A percentile compares a stretch with the other conserved stretches of the same genome.
Conservation (phyloP, 2,329 filamentous ascomycete species). For the Neopestalotiopsis clavispora region DNA sequence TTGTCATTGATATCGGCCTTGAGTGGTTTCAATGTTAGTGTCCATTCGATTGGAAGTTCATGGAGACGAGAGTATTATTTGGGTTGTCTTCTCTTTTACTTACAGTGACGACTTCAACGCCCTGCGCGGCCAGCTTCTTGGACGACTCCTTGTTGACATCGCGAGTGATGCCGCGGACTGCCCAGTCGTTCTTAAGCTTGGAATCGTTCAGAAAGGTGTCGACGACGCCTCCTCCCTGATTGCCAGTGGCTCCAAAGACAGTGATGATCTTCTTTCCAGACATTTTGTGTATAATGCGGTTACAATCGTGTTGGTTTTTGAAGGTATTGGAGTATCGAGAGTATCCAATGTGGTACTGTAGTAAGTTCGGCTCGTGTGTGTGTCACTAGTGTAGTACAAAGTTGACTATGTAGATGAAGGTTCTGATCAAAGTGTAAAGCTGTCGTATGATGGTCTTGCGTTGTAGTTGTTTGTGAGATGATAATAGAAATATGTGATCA, state of each 20-base stretch:
- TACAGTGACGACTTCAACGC: slow-evolving; percentile 54
- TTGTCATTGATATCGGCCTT: slow-evolving; percentile 56
- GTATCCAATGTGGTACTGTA: not conserved
- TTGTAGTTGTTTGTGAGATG: no score
- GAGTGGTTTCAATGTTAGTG: no score
- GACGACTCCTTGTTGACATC: slow-evolving; percentile 47
- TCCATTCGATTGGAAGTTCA: no score
- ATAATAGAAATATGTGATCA: no score
- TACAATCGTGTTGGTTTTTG: not conserved
- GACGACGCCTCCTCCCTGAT: slow-evolving; percentile 64
- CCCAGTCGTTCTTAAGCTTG: slow-evolving; percentile 50
- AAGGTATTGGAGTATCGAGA: not conserved
- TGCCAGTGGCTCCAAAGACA: slow-evolving; percentile 64
- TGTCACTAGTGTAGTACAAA: no score
- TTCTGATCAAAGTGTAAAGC: no score
- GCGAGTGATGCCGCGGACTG: slow-evolving; percentile 61
- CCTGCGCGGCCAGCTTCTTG: slow-evolving; percentile 47
- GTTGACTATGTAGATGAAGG: no score
- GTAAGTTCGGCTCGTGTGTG: no score
- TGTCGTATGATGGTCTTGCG: no score
- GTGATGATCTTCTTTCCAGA: slow-evolving; percentile 50
- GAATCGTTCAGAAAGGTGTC: slow-evolving; percentile 42
- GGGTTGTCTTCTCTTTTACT: slow-evolving; percentile 22
- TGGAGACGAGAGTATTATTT: no score
- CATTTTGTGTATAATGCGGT: slow-evolving; percentile 21